Base-by-base conservation (phyloP, 192 early-diverging fungal genomes). In the Coemansia sp. region DNA sequence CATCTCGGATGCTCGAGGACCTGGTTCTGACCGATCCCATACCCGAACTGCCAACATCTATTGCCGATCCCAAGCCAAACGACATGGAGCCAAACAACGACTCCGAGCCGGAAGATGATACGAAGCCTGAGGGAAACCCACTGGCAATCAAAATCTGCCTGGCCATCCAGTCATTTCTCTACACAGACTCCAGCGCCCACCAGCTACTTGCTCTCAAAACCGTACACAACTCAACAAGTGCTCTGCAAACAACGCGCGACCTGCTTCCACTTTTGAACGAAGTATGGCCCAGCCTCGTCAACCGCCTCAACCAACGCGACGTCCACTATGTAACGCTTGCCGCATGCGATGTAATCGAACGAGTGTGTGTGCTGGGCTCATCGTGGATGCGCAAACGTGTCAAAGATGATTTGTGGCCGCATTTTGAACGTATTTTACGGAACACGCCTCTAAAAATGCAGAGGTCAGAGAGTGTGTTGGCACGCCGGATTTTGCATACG, bases 161-260 rank as follows among this genome's bases (percentile, higher is more conserved):
- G 31, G 64, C 69, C 3, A 55, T 60, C 19, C 77, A 80, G 26
- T 61, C 62, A 23, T 65, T 80, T 7, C 39, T 80, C 43, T 56
- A 68, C 3, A 37, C 68, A 0, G 57, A 64, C 3, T 43, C 64
- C 10, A 48, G 61, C 4, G 26, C 77, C 1, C 77, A 80, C 52
- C 77, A 80, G 55, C 68, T 80, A 1, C 3, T 80, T n/a, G 68
- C 77, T 21, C 65, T 80, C 14, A 80, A 80, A 41, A 80, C 69
- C 6, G 57, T 74, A 12, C 64, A 71, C 50, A 74, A 80, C 62
- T 53, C 61, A 4, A n/a, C 71, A 3, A 51, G 17, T 4, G 72
- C 77, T 1, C 61, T 80, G n/a, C 9, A 19, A 1, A 8, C 57
- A 16, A 71, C 77, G 1, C 61, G 65, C 11, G 77, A 80, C 21